phyloP scores from a whole-genome alignment of 306 rosid species.

The Lathyrus tuberosus region DNA sequence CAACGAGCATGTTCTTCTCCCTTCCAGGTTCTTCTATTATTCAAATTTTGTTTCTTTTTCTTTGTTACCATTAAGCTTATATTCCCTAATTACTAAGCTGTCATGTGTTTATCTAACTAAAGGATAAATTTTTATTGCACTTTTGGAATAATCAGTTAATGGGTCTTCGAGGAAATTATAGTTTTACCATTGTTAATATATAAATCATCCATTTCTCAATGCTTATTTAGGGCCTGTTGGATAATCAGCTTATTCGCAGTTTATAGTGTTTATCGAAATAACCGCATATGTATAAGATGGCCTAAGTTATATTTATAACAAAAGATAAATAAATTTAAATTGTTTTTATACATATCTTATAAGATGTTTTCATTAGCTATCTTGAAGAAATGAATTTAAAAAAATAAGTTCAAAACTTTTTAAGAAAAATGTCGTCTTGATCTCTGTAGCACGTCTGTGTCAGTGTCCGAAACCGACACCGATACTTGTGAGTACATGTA shows the following conservation, averaged over 20 bases:
- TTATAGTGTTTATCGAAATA: no score
- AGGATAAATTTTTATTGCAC: neutral
- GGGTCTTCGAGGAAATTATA: neutral
- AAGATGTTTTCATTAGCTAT: neutral
- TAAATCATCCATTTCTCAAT: neutral
- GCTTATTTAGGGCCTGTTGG: neutral
- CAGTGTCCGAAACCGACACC: no score
- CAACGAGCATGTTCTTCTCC: constrained; percentile 38
- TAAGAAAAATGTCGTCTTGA: no score
- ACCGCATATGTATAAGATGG: no score
- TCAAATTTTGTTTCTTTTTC: neutral
- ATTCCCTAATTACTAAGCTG: no score
- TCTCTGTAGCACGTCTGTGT: no score
- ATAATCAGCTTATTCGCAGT: no score
- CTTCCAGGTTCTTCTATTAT: constrained; percentile 34
- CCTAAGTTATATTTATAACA: no score
- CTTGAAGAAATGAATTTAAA: neutral
- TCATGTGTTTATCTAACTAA: neutral
- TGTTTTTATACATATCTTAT: no score
- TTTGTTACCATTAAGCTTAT: neutral
- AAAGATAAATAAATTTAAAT: no score
- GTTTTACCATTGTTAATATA: neutral
- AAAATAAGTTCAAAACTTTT: no score
- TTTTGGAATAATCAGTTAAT: neutral
- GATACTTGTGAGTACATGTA: no score